A percentile compares a stretch with the other conserved stretches of the same genome.
These are phyloP conservation scores for Verticillium dahliae DNA, from an alignment of 2,329 filamentous ascomycete genomes.

Conservation along the genomic window DNA sequence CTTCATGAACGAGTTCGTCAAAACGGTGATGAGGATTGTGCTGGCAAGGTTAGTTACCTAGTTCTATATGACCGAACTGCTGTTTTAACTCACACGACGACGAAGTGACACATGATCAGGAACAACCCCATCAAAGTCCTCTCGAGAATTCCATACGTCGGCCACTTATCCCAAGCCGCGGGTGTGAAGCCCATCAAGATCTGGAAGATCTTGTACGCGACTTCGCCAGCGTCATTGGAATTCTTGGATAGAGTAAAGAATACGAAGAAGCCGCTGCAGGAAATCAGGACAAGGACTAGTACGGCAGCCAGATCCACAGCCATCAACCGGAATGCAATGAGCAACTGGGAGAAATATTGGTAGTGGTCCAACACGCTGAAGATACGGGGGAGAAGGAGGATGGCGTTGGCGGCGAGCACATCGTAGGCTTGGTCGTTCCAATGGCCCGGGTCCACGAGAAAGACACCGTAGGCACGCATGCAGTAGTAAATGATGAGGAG, in stretches of 20 bases:
- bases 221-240: constrained; percentile 61
- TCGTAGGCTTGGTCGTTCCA: constrained; percentile 87
- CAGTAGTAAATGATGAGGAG: constrained; percentile 85
- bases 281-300: constrained; percentile 75
- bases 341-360: constrained; percentile 88
- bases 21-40: constrained; percentile 89
- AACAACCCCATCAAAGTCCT: constrained; percentile 72
- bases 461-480: constrained; percentile 80
- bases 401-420: constrained; percentile 84
- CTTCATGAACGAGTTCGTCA: constrained; percentile 94
- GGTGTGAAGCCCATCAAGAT: constrained; percentile 94
- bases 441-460: constrained; percentile 67
- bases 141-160: constrained; percentile 70
- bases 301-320: constrained; percentile 82
- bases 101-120: constrained; percentile 89
- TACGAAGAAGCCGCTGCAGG: constrained; percentile 91
- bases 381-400: constrained; percentile 81
- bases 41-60: constrained; percentile 20
- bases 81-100: constrained; percentile 59
- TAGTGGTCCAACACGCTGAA: constrained; percentile 94
- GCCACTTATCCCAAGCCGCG: constrained; percentile 76
- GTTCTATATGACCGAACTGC: neutral
- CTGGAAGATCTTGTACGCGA: constrained; percentile 90
- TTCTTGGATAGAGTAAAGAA: constrained; percentile 81
- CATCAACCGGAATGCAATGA: constrained; percentile 94